Evolutionary conservation across 2,329 filamentous ascomycete genomes (phyloP).

Genomic region (Xylariaceae sp.): DNA sequence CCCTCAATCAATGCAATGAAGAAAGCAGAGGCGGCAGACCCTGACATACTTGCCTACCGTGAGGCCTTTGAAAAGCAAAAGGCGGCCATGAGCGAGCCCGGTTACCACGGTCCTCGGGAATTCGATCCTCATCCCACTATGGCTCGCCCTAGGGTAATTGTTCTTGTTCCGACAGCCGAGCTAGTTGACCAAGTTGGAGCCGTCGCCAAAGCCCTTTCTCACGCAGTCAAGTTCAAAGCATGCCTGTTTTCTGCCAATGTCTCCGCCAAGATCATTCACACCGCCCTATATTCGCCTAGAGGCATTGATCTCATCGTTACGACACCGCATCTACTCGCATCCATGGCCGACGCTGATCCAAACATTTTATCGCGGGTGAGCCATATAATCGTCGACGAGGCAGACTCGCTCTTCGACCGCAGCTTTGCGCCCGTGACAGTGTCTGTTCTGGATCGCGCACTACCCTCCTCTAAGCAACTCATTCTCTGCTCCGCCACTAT

Average conservation of each 20-base stretch:
- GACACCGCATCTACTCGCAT: conserved; percentile 83
- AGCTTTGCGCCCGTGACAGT: conserved; percentile 83
- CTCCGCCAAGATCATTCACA: conserved; percentile 73
- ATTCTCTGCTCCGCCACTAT: conserved; percentile 96
- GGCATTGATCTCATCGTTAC: conserved; percentile 83
- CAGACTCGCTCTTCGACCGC: conserved; percentile 90
- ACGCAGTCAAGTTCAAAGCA: conserved; percentile 80
- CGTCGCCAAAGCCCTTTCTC: conserved; percentile 75
- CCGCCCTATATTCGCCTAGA: conserved; percentile 69
- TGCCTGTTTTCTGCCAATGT: conserved; percentile 75
- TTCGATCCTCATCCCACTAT: conserved; percentile 66
- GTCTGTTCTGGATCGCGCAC: conserved; percentile 72
- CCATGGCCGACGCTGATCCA: conserved; percentile 82
- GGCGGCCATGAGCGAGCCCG: conserved; percentile 48
- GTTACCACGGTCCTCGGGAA: conserved; percentile 56
- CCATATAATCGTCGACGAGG: conserved; percentile 89
- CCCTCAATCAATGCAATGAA: conserved; percentile 84
- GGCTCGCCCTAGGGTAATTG: conserved; percentile 74
- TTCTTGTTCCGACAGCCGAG: conserved; percentile 89
- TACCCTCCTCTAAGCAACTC: conserved; percentile 77
- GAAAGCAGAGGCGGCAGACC: conserved; percentile 59
- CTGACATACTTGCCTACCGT: conserved; percentile 52
- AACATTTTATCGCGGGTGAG: conserved; percentile 88
- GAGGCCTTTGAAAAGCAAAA: conserved; percentile 50
- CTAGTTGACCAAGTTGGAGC: conserved; percentile 80